Evolutionary conservation across 352 stramenopile genomes (phyloP), one percentile per base, ranked within the genome.

Genomic region (Globisporangium canariense): DNA sequence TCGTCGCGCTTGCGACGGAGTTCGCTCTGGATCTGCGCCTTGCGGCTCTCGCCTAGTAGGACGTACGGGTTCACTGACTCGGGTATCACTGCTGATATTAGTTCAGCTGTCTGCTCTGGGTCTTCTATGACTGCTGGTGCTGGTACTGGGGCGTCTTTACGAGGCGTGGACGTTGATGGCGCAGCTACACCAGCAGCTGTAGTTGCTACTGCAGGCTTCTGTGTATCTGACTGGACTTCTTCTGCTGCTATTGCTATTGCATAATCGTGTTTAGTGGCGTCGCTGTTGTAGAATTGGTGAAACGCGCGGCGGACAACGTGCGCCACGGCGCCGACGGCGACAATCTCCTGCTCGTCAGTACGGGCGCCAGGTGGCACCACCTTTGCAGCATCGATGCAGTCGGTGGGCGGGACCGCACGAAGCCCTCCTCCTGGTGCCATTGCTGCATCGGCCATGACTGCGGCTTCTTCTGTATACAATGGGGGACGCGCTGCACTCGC

Each of bases 271-370:
- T 61, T 3, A 6, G 5, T 9, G 53, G 14, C 20, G 38, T 50
- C 20, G 22, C 22, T 45, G 16, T 32, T 25, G 56, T 88, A 93
- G 47, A 91, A 90, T 1, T 74, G 28, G 41, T 70, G 78, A 64
- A 93, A 93, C n/a, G 83, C 81, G 14, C 85, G 83, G 11, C 78
- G 78, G 22, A 94, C 72, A 36, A 94, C 85, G 57, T 94, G 84
- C 0, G 81, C 78, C 49, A 91, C 74, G 4, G 85, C 85, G 30
- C 85, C 85, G 14, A 94, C 81, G 0, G 83, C 83, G 10, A 91
- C 83, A 55, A 88, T 75, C 54, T 91, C 81, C 10, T 78, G 64
- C 45, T 88, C 79, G 32, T 83, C 28, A 10, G 20, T 3, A n/a
- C n/a, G 10, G 9, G n/a, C 46, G n/a, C 16, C n/a, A 4, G 46